Evolutionary conservation across 495 filamentous ascomycete genomes (phyloP).

Genomic region (Aspergillus haitiensis): DNA sequence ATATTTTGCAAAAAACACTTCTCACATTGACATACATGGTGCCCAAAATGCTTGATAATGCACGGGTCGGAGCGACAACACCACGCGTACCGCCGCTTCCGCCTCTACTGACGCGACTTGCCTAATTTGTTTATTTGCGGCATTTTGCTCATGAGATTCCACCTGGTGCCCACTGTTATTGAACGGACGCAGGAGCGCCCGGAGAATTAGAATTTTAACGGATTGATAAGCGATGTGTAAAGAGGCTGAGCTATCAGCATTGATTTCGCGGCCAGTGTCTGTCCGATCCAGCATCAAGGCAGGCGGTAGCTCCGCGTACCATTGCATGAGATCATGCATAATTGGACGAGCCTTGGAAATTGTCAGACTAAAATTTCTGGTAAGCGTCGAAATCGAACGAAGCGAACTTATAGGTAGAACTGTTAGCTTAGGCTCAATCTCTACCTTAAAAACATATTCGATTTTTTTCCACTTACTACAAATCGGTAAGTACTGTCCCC

Average conservation of each 20-base stretch:
- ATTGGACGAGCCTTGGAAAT: not conserved
- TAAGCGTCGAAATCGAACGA: not conserved
- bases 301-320: not conserved
- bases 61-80: not conserved
- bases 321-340: not conserved
- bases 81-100: not conserved
- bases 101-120: not conserved
- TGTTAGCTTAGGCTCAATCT: not conserved
- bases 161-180: not conserved
- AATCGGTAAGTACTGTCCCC: not conserved
- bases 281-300: not conserved
- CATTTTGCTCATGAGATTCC: not conserved
- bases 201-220: slow-evolving; percentile 4
- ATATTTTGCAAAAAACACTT: not conserved
- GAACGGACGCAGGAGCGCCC: slow-evolving; percentile 8
- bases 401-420: not conserved
- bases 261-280: not conserved
- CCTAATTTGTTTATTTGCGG: not conserved
- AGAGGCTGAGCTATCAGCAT: not conserved
- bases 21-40: slow-evolving; percentile 7
- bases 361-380: slow-evolving; percentile 1
- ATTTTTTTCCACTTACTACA: not conserved
- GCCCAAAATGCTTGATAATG: slow-evolving; percentile 12
- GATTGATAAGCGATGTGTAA: slow-evolving; percentile 8
- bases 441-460: not conserved